Evolutionary conservation across 305 asterid genomes (phyloP), one percentile per base, ranked within the genome.

Genomic region (Fraxinus angustifolia): DNA sequence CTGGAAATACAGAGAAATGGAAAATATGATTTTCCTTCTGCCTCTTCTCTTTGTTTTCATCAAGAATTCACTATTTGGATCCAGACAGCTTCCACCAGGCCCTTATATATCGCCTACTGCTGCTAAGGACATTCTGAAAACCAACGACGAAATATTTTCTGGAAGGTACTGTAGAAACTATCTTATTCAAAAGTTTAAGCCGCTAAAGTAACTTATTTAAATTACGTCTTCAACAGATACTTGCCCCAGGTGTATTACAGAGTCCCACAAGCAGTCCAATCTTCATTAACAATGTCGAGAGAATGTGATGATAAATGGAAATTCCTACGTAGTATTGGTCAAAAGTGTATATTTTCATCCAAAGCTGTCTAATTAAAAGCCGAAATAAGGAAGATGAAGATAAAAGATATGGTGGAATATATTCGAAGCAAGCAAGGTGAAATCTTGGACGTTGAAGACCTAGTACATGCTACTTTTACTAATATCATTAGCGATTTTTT

Each of bases 61-160:
- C 45, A 38, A 38, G 12, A 38, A 38, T 38, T 1, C 45, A 38
- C 0, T 38, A 1, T 8, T 8, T 35, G 45, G 45, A 38, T 38
- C 45, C 45, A 38, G 45, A 38, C 45, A 38, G 45, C 45, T 38
- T 38, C 45, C 45, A 8, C 45, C 45, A 38, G 45, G 45, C 45
- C 45, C 45, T 38, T 83, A 7, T 38, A 38, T 8, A 3, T 23
- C 86, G 0, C 30, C 86, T 1, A 50, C 50, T 3, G n/a, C 60
- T n/a, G 86, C 83, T 7, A 83, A 76, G 30, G 70, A 76, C 12
- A 26, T 79, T 35, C 40, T 35, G 8, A 35, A 35, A 35, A 35
- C 40, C 40, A 8, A 35, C 40, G 8, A 35, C 2, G 40, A 35
- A 35, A 35, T 35, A 35, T 1, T 35, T 35, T 35, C 40, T 6